phyloP scores from a whole-genome alignment of 2,329 filamentous ascomycete species.

The Fusarium pseudoanthophilum region DNA sequence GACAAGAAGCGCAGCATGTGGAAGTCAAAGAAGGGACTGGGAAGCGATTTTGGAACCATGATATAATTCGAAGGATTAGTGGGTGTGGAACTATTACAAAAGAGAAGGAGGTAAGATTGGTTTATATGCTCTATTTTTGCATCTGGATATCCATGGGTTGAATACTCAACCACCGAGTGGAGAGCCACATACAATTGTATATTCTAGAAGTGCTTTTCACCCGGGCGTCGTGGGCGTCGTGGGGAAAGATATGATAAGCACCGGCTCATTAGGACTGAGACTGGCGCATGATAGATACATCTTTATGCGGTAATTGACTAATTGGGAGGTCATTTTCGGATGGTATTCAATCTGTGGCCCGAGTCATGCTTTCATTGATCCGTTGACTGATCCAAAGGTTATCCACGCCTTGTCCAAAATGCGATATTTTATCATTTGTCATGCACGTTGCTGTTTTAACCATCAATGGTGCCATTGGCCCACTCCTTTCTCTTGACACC shows the following conservation, averaged over 20 bases:
- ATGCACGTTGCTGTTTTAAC: constrained; percentile 37
- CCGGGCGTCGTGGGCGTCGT: constrained; percentile 46
- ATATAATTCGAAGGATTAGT: constrained; percentile 49
- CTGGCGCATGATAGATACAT: constrained; percentile 48
- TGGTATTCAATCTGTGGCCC: constrained; percentile 1
- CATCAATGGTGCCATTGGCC: constrained; percentile 74
- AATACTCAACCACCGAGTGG: constrained; percentile 32
- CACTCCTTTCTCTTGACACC: constrained; percentile 87
- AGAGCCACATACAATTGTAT: constrained; percentile 43
- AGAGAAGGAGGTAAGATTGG: constrained; percentile 43
- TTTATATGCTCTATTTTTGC: constrained; percentile 43
- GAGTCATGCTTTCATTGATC: constrained; percentile 6
- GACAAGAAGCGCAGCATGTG: constrained; percentile 75
- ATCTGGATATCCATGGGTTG: constrained; percentile 42
- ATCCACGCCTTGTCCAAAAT: constrained; percentile 1
- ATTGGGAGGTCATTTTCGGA: constrained; percentile 38
- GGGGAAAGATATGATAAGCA: constrained; percentile 43
- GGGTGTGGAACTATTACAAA: constrained; percentile 31
- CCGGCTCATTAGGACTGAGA: constrained; percentile 40
- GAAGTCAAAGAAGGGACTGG: constrained; percentile 68
- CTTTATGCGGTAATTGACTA: constrained; percentile 47
- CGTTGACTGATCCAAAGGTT: neutral
- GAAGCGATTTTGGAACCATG: constrained; percentile 60
- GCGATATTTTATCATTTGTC: constrained; percentile 13
- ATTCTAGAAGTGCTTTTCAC: constrained; percentile 45